phyloP scores from a whole-genome alignment of 768 basidiomycete species.

The Candolleomyces eurysporus region DNA sequence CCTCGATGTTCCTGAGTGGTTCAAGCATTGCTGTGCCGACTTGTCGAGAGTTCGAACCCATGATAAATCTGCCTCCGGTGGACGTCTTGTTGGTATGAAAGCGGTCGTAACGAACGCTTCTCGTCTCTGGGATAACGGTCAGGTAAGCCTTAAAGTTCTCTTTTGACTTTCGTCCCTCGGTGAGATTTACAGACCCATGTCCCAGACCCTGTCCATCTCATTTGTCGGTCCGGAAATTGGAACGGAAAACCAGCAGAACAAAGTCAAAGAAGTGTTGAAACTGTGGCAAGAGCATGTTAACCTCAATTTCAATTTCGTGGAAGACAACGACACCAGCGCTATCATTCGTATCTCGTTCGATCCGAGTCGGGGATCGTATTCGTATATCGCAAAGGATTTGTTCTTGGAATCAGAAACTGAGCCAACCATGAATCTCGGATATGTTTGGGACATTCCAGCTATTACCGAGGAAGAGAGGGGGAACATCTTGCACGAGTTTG shows the following conservation, averaged over 20 bases:
- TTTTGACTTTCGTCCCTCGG: not conserved
- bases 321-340: not conserved
- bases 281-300: slow-evolving; percentile 12
- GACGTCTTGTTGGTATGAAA: not conserved
- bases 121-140: not conserved
- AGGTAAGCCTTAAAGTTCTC: not conserved
- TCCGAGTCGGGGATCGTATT: slow-evolving; percentile 10
- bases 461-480: slow-evolving; percentile 7
- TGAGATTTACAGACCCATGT: not conserved
- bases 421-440: slow-evolving; percentile 15
- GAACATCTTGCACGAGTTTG: slow-evolving; percentile 18
- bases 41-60: not conserved
- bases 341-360: slow-evolving; percentile 15
- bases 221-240: not conserved
- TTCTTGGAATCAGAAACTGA: not conserved
- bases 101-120: not conserved
- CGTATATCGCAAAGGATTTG: slow-evolving; percentile 12
- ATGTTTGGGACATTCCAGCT: not conserved
- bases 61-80: not conserved
- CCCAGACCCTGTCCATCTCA: not conserved
- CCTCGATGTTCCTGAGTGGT: not conserved
- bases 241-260: not conserved
- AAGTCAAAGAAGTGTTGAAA: not conserved
- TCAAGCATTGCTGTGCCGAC: not conserved
- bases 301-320: slow-evolving; percentile 13